Evolutionary conservation across 139 green algal genomes (phyloP).

Genomic region (Coelastrella sp.): DNA sequence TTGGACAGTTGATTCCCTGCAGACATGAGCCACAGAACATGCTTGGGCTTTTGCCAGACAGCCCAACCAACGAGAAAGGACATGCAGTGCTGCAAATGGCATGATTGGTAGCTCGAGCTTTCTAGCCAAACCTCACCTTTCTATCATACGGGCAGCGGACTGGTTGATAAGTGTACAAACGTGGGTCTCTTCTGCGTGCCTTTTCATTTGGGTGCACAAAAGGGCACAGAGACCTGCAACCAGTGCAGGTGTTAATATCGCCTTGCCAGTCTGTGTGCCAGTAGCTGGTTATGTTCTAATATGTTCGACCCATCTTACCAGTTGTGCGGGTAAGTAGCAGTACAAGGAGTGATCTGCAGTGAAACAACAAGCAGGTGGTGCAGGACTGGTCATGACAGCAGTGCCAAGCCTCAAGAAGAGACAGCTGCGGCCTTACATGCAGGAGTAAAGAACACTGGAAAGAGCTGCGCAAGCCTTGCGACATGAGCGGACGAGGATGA

Average conservation of each 20-base stretch:
- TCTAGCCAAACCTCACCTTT: conserved; percentile 43
- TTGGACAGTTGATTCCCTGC: conserved; percentile 66
- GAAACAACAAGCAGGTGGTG: too few species aligned
- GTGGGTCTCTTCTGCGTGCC: conserved; percentile 40
- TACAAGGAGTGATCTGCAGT: conserved; percentile 20
- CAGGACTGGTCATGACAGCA: too few species aligned
- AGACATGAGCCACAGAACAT: not conserved
- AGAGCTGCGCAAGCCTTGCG: too few species aligned
- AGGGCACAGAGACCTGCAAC: conserved; percentile 35
- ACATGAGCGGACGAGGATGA: too few species aligned
- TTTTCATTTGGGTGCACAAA: conserved; percentile 49
- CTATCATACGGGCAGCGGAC: conserved; percentile 45
- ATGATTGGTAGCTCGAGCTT: not conserved
- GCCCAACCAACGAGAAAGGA: too few species aligned
- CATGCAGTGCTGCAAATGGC: too few species aligned
- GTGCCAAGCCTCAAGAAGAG: too few species aligned
- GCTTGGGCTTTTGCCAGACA: not conserved
- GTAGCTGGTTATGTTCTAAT: too few species aligned
- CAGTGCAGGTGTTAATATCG: not conserved
- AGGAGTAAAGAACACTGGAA: too few species aligned
- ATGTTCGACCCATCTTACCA: not conserved
- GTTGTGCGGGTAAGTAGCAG: conserved; percentile 29
- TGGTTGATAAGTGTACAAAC: conserved; percentile 15
- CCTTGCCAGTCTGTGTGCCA: too few species aligned
- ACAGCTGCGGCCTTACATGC: too few species aligned